phyloP scores from a whole-genome alignment of 2,329 filamentous ascomycete genomes.

The Fusarium liriodendri region DNA sequence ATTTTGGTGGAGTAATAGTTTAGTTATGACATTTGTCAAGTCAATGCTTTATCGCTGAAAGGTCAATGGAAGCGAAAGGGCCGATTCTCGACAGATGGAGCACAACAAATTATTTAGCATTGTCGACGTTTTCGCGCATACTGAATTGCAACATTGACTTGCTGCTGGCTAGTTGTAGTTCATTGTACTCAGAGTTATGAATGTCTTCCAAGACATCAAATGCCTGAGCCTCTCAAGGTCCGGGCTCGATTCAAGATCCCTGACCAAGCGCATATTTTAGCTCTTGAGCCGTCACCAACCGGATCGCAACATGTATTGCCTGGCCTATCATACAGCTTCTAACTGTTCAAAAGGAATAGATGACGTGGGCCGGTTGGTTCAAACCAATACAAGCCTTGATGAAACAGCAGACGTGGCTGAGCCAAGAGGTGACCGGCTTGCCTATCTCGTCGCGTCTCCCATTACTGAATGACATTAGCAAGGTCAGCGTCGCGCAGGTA shows the following conservation, averaged over 20 bases:
- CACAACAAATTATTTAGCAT: background rate
- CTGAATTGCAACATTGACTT: background rate
- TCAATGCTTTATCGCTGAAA: background rate
- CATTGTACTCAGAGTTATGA: background rate
- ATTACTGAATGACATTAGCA: background rate
- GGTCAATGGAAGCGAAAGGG: background rate
- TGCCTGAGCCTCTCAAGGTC: background rate
- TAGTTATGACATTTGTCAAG: background rate
- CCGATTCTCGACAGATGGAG: background rate
- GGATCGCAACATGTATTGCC: background rate
- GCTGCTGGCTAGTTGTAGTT: background rate
- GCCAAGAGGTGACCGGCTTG: background rate
- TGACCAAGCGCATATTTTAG: background rate
- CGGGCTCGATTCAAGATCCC: background rate
- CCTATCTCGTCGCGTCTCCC: background rate
- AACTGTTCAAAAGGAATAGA: background rate
- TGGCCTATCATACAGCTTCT: background rate
- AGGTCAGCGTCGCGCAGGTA: background rate
- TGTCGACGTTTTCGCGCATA: background rate
- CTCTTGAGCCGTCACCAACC: background rate
- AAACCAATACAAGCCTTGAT: background rate
- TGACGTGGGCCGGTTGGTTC: background rate
- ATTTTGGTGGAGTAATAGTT: background rate
- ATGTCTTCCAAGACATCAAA: background rate
- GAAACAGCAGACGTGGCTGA: background rate